Evolutionary conservation across 257 asterid species (phyloP).

Genomic region (Paulownia fortunei): DNA sequence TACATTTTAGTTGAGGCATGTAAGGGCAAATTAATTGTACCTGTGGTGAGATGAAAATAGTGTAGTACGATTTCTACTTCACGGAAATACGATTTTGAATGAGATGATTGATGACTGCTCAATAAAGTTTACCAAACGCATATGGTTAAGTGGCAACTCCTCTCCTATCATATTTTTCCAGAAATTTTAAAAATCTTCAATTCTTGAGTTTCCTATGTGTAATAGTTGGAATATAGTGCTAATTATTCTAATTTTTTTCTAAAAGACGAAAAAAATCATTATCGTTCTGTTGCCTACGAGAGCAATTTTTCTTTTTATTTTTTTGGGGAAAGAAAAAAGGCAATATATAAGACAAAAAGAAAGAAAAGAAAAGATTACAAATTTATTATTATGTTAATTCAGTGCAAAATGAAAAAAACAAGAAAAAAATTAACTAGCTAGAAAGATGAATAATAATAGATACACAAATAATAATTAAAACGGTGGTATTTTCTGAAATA

Average conservation of each 20-base stretch:
- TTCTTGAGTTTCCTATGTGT: too few relatives aligned
- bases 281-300: background rate
- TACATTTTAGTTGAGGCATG: background rate
- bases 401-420: too few relatives aligned
- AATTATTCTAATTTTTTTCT: background rate
- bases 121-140: constrained; percentile 19
- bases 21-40: background rate
- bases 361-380: background rate
- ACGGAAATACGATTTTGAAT: background rate
- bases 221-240: constrained; percentile 25
- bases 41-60: too few relatives aligned
- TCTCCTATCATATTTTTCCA: too few relatives aligned
- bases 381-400: too few relatives aligned
- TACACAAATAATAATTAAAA: too few relatives aligned
- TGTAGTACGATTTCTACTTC: constrained; percentile 7
- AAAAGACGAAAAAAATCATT: constrained; percentile 18
- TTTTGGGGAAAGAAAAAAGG: background rate
- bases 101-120: constrained; percentile 10
- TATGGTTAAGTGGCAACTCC: constrained; percentile 16
- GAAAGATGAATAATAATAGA: too few relatives aligned
- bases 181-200: too few relatives aligned
- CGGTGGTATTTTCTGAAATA: too few relatives aligned
- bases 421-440: too few relatives aligned
- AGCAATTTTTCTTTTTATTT: background rate
- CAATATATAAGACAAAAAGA: background rate